Base-by-base conservation (phyloP, 305 asterid genomes). In the Solanum hybrid region DNA sequence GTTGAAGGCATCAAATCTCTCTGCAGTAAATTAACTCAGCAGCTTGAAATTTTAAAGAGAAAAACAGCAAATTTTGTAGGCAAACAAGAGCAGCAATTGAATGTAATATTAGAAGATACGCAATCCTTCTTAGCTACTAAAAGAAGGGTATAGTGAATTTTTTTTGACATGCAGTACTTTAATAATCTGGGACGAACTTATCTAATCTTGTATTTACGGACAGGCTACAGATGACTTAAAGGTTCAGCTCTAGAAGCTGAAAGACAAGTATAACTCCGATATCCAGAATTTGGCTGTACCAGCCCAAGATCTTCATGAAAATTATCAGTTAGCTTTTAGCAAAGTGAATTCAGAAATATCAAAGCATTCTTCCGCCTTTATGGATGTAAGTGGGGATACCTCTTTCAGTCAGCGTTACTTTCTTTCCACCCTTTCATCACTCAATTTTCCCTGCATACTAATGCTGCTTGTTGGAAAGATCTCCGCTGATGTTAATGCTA, bases 1-100 rank as follows among this genome's bases (percentile, higher is more conserved):
- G 64, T 89, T 38, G 96, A 96, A 89, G 95, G 97, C 88, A 96
- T 97, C 94, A 97, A 94, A 94, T 86, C 98, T 90, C 99, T 96
- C 87, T 0, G 42, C 72, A 88, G 90, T 75, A 90, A 90, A 90
- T 91, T 94, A 88, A 92, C 94, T 91, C 91, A 91, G 79, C 93
- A 93, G 89, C 95, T 94, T 87, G 94, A 92, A 40, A 92, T 89
- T 89, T 88, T 93, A 38, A 80, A 91, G 24, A 89, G 91, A 90
- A 91, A 90, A 5, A 89, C 94, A 24, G 92, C 93, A 72, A 85
- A 71, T 88, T 92, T 93, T 60, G 91, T 80, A 82, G 87, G 88
- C 29, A 88, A 87, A 87, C 94, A 94, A 90, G 95, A 93, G 89
- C 92, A 92, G 84, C 92, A 92, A 90, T 89, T 92, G 91, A 91